Evolutionary conservation across 805 yeast genomes (phyloP).

Genomic region (Scheffersomyces spartinae): DNA sequence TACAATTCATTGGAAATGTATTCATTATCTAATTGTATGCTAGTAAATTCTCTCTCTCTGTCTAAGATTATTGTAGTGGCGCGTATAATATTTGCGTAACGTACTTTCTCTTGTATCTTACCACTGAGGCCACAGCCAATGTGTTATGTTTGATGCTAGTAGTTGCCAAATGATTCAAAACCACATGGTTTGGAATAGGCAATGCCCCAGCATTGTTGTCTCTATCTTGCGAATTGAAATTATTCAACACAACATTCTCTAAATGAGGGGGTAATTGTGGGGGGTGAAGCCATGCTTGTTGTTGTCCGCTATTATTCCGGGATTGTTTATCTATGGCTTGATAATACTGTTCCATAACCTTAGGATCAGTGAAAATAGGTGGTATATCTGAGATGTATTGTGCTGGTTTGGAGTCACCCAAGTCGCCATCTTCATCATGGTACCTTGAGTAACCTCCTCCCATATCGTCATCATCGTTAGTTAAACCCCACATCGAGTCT

Average conservation of each 20-base stretch:
- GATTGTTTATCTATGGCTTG: slow-evolving; percentile 63
- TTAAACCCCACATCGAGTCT: slow-evolving; percentile 53
- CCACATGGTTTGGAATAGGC: slow-evolving; percentile 92
- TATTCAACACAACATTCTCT: slow-evolving; percentile 85
- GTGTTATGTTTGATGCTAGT: slow-evolving; percentile 91
- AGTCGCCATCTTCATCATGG: slow-evolving; percentile 42
- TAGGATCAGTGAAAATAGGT: slow-evolving; percentile 74
- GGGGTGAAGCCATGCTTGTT: slow-evolving; percentile 71
- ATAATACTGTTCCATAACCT: slow-evolving; percentile 80
- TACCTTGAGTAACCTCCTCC: slow-evolving; percentile 72
- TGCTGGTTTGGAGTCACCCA: slow-evolving; percentile 6
- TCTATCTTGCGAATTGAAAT: slow-evolving; percentile 43
- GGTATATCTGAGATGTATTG: slow-evolving; percentile 63
- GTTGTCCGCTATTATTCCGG: slow-evolving; percentile 41
- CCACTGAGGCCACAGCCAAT: slow-evolving; percentile 84
- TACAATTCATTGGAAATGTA: too few species aligned
- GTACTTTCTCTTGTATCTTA: slow-evolving; percentile 78
- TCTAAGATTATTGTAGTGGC: slow-evolving; percentile 61
- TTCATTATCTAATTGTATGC: too few species aligned
- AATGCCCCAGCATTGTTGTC: slow-evolving; percentile 82
- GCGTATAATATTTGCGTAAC: slow-evolving; percentile 89
- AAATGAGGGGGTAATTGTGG: slow-evolving; percentile 96
- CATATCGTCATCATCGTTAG: slow-evolving; percentile 69
- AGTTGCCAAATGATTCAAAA: slow-evolving; percentile 88
- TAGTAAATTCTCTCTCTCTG: too few species aligned